Percentiles rank a stretch among this genome's conserved stretches.
phyloP scores from a whole-genome alignment of 139 green algal genomes.

The Diplosphaera chodatii region DNA sequence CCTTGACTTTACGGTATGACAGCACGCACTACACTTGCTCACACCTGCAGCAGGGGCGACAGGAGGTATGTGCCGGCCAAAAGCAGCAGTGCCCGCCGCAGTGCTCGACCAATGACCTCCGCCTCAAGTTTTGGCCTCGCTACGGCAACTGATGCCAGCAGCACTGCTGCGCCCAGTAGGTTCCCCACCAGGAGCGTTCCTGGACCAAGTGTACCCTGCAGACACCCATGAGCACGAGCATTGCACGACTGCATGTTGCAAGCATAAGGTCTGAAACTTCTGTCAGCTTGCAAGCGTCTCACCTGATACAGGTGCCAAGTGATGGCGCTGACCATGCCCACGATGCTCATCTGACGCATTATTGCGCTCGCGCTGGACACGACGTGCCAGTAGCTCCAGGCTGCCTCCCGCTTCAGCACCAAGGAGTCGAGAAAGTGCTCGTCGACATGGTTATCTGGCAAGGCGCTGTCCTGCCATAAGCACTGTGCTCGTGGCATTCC shows the following conservation, averaged over 20 bases:
- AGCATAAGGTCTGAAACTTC: not conserved
- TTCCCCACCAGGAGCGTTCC: no score
- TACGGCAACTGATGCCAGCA: no score
- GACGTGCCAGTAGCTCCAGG: constrained; percentile 50
- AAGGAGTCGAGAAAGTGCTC: constrained; percentile 10
- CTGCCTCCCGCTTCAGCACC: constrained; percentile 53
- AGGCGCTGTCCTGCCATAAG: not conserved
- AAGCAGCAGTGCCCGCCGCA: constrained; percentile 39
- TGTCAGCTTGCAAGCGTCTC: not conserved
- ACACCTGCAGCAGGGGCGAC: constrained; percentile 50
- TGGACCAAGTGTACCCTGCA: not conserved
- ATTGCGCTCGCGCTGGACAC: constrained; percentile 44
- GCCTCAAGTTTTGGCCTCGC: no score
- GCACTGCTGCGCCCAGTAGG: no score
- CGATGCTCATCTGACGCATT: constrained; percentile 55
- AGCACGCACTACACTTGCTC: no score
- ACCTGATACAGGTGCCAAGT: constrained; percentile 34
- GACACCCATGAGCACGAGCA: no score
- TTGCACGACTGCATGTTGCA: no score
- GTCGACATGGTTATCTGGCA: constrained; percentile 5
- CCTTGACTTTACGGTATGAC: no score
- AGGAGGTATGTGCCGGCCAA: constrained; percentile 61
- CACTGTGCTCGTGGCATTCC: no score
- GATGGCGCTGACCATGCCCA: constrained; percentile 30
- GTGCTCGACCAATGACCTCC: constrained; percentile 6